Evolutionary conservation across 352 stramenopile genomes (phyloP).

Genomic region (Globisporangium recalcitrans): DNA sequence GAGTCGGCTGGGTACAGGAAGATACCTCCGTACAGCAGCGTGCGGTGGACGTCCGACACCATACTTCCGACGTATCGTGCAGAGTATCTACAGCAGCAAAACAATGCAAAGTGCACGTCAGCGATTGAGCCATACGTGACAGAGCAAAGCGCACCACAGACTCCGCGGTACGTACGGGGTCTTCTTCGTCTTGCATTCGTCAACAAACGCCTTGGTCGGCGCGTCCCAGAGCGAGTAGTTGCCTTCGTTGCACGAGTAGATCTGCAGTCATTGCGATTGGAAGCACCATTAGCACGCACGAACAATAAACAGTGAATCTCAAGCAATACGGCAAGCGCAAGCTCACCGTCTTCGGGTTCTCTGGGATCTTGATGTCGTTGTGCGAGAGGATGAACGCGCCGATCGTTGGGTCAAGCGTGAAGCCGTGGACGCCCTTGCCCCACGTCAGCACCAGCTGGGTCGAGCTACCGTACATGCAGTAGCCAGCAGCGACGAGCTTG

Average conservation of each 20-base stretch:
- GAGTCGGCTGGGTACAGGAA: constrained; percentile 97
- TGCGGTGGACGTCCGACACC: constrained; percentile 99
- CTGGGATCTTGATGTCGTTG: constrained; percentile 92
- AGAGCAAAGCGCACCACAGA: not conserved
- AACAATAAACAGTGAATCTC: not conserved
- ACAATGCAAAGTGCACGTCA: not conserved
- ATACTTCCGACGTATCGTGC: constrained; percentile 98
- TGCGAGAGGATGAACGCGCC: constrained; percentile 98
- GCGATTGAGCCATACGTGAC: not conserved
- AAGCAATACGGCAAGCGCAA: not conserved
- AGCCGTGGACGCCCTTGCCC: constrained; percentile 92
- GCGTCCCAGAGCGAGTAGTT: constrained; percentile 95
- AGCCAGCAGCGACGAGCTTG: constrained; percentile 94
- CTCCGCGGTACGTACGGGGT: constrained; percentile 40
- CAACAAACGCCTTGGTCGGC: constrained; percentile 86
- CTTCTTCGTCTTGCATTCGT: constrained; percentile 80
- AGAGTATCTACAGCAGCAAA: constrained; percentile 54
- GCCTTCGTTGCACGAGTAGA: constrained; percentile 98
- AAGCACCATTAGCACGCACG: not conserved
- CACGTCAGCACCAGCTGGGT: constrained; percentile 97
- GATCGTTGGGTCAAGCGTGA: constrained; percentile 97
- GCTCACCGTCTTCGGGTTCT: constrained; percentile 80
- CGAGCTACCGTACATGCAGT: constrained; percentile 98
- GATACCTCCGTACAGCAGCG: constrained; percentile 97
- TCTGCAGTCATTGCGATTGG: constrained; percentile 28